Evolutionary conservation across 1,139 yeast genomes (phyloP), one percentile per base, ranked within the genome.

Genomic region (Geotrichum cucujoidarum): DNA sequence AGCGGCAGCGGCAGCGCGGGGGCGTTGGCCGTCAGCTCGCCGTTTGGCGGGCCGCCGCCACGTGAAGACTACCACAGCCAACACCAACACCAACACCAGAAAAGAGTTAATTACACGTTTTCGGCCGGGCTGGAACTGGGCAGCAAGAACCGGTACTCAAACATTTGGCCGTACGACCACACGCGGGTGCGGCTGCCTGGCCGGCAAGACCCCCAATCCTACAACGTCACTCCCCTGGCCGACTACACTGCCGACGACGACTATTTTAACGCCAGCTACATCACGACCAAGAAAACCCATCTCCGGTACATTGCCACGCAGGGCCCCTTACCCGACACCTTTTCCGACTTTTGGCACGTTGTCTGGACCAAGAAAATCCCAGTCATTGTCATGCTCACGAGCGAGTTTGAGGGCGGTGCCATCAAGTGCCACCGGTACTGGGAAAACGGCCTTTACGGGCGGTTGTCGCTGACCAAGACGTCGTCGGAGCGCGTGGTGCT

Each of bases 291-390:
- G n/a, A 51, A 49, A 57, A 71, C 60, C 32, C 55, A 56, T 45
- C 63, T 63, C 34, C 68, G 74, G 46, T 83, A 82, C 60, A 82
- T 87, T 54, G 95, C 95, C 0, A 82, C 95, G 0, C 95, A 87
- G 57, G 95, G 94, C 0, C 95, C 95, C 1, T 64, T 87, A 36
- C 78, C 80, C 1, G 77, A 81, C 20, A 85, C 95, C 0, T 74
- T 82, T 51, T 81, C 79, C 13, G 95, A 86, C 62, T 86, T 87
- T 61, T 87, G 95, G 92, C 78, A 78, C 57, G 83, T 83, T 48
- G 74, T 83, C 0, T 74, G 80, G 72, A 72, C 77, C 42, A 77
- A 84, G 53, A 65, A 74, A 1, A 76, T 80, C 8, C 78, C 81
- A 24, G 71, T 83, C 5, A 80, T 87, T 46, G 71, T 87, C 18